Evolutionary conservation across 805 yeast genomes (phyloP).

Genomic region (Zygoascus flipseniorum): DNA sequence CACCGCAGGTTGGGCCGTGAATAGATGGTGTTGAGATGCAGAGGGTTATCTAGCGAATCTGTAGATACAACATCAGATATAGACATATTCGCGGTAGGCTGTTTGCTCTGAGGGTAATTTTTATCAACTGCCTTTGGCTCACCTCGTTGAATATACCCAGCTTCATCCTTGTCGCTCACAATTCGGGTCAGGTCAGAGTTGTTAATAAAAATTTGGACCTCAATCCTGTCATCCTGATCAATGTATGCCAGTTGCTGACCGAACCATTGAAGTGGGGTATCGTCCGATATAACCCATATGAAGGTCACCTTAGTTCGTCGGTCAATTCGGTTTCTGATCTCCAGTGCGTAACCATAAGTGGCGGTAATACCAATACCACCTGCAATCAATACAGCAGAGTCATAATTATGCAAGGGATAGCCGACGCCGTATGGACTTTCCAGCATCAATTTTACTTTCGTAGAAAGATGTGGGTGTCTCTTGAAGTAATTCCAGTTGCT

Average conservation of each 20-base stretch:
- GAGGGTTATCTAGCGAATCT: background rate
- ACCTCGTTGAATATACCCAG: background rate
- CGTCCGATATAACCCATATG: constrained; percentile 26
- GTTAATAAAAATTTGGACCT: constrained; percentile 29
- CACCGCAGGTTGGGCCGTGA: background rate
- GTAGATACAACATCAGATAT: background rate
- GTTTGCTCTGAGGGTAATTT: background rate
- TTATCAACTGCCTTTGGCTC: background rate
- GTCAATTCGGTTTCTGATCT: constrained; percentile 6
- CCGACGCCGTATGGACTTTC: constrained; percentile 72
- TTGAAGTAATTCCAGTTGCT: constrained; percentile 6
- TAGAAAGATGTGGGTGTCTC: constrained; percentile 1
- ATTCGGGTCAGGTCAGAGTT: constrained; percentile 3
- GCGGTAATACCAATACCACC: constrained; percentile 77
- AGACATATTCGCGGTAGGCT: background rate
- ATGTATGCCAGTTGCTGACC: constrained; percentile 21
- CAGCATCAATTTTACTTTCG: constrained; percentile 21
- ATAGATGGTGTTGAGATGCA: background rate
- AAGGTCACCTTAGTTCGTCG: constrained; percentile 17
- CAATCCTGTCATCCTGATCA: constrained; percentile 20
- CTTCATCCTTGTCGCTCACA: background rate
- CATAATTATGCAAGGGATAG: constrained; percentile 42
- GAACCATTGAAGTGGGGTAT: constrained; percentile 24
- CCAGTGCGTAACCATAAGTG: constrained; percentile 35
- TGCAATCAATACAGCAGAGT: constrained; percentile 51